phyloP scores from a whole-genome alignment of 1,139 yeast species.

The Kodamaea arcana region DNA sequence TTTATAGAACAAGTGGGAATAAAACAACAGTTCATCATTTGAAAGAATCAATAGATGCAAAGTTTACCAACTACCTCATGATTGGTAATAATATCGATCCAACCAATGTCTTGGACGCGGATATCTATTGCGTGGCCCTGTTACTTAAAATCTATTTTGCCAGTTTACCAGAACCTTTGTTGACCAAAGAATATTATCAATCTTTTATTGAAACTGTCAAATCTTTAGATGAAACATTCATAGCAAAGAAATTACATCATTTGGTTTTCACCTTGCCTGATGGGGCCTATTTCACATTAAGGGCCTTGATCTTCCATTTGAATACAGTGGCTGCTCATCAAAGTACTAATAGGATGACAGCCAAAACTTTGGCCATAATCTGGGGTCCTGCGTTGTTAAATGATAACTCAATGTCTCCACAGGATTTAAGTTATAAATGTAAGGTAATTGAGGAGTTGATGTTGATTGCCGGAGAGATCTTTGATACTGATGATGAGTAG shows the following conservation, averaged over 20 bases:
- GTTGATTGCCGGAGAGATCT: constrained; percentile 79
- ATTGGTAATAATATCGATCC: constrained; percentile 44
- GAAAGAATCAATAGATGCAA: constrained; percentile 68
- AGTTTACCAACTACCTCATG: constrained; percentile 59
- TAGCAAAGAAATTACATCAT: constrained; percentile 78
- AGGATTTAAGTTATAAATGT: constrained; percentile 78
- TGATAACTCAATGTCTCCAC: constrained; percentile 60
- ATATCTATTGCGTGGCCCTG: constrained; percentile 70
- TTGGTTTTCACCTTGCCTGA: constrained; percentile 88
- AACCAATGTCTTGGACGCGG: constrained; percentile 56
- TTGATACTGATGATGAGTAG: constrained; percentile 57
- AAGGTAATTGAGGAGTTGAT: constrained; percentile 80
- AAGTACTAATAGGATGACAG: constrained; percentile 71
- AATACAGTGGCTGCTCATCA: constrained; percentile 67
- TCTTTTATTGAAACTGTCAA: constrained; percentile 72
- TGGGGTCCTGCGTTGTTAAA: constrained; percentile 92
- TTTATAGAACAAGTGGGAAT: constrained; percentile 83
- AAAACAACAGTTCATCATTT: constrained; percentile 68
- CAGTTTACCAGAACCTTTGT: constrained; percentile 64
- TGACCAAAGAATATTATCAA: constrained; percentile 54
- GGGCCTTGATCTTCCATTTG: constrained; percentile 81
- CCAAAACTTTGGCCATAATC: constrained; percentile 73
- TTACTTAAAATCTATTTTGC: constrained; percentile 64
- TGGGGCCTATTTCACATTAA: constrained; percentile 87
- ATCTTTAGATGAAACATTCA: constrained; percentile 43